phyloP scores from a whole-genome alignment of 176 grass and related monocot genomes.

The Rhynchospora pubera region DNA sequence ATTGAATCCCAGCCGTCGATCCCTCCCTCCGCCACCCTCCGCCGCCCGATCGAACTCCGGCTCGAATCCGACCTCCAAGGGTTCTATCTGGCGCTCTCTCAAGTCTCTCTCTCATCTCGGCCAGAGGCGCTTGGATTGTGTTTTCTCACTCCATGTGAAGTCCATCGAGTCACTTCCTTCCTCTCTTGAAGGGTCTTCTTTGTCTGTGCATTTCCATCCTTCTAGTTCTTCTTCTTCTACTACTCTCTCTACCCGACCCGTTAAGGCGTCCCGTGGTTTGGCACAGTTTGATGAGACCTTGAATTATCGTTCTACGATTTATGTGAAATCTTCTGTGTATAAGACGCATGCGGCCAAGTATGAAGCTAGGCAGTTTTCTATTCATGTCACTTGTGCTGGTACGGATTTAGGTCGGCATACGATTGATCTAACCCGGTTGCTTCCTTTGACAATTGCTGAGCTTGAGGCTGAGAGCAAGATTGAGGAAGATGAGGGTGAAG shows the following conservation, averaged over 20 bases:
- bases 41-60: conserved; percentile 18
- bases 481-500: conserved; percentile 36
- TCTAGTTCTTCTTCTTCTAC: conserved; percentile 20
- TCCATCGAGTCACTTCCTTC: conserved; percentile 70
- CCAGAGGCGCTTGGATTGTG: conserved; percentile 71
- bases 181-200: conserved; percentile 36
- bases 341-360: conserved; percentile 58
- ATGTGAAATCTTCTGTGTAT: conserved; percentile 34
- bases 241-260: conserved; percentile 41
- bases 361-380: conserved; percentile 59
- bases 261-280: conserved; percentile 37
- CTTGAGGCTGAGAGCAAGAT: conserved; percentile 43
- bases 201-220: conserved; percentile 65
- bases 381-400: conserved; percentile 40
- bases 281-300: conserved; percentile 61
- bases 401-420: conserved; percentile 69
- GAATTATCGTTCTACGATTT: conserved; percentile 58
- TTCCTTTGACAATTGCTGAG: conserved; percentile 59
- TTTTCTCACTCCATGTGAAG: conserved; percentile 74
- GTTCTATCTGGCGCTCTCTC: conserved; percentile 45
- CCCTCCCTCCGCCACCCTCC: conserved; percentile 38
- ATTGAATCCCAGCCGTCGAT: conserved; percentile 36
- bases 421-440: conserved; percentile 67
- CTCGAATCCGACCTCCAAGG: conserved; percentile 26
- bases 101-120: conserved; percentile 81